Conservation (phyloP, 2,329 filamentous ascomycete species). For the Bipolaris victoriae region DNA sequence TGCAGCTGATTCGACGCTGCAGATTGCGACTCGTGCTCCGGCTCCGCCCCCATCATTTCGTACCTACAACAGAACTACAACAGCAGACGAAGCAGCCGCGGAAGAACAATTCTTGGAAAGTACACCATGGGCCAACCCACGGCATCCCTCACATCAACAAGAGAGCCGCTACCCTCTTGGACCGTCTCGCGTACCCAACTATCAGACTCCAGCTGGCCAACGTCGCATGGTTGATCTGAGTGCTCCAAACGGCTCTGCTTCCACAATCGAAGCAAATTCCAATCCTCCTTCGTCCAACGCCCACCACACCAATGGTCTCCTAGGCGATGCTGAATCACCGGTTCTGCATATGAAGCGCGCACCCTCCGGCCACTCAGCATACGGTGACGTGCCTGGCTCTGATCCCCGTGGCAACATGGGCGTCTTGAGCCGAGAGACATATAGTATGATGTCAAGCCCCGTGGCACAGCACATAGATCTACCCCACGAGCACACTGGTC, state of each 20-base stretch:
- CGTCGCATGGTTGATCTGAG: conserved; percentile 43
- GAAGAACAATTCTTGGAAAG: conserved; percentile 88
- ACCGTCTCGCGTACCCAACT: conserved; percentile 37
- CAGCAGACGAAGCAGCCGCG: conserved; percentile 64
- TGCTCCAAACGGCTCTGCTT: conserved; percentile 48
- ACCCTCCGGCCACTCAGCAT: conserved; percentile 35
- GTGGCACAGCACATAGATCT: conserved; percentile 33
- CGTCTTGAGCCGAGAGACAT: conserved; percentile 34
- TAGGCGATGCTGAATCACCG: conserved; percentile 45
- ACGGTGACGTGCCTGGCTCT: conserved; percentile 36
- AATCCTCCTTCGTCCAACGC: conserved; percentile 47
- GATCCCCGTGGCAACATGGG: conserved; percentile 35
- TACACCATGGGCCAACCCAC: conserved; percentile 91
- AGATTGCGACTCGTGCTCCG: conserved; percentile 45
- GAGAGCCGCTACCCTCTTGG: conserved; percentile 43
- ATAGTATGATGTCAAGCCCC: conserved; percentile 41
- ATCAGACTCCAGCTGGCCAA: conserved; percentile 48
- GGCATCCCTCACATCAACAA: conserved; percentile 55
- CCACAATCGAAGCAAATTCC: conserved; percentile 48
- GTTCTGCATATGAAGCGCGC: conserved; percentile 48
- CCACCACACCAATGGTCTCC: conserved; percentile 33
- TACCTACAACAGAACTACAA: conserved; percentile 45
- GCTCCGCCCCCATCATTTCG: conserved; percentile 42
- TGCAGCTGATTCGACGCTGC: conserved; percentile 32
- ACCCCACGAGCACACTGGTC: conserved; percentile 33